A percentile compares a stretch with the other conserved stretches of the same genome.
phyloP scores from a whole-genome alignment of 2,329 filamentous ascomycete genomes.

The Aotearoamyces nothofagi region DNA sequence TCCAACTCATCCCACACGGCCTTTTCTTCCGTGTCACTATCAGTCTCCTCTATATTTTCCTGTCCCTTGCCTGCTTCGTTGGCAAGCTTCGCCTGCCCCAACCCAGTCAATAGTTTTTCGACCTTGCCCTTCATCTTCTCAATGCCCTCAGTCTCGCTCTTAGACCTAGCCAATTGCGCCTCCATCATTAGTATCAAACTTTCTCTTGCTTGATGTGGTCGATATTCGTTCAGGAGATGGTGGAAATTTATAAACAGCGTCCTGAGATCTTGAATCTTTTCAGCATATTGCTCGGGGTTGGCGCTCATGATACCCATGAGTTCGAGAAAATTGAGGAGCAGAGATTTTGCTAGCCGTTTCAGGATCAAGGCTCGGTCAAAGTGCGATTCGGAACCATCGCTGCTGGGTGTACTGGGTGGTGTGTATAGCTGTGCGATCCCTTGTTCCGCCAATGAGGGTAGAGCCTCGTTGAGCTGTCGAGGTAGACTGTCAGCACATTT shows the following conservation, averaged over 20 bases:
- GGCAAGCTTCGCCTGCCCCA: conserved; percentile 33
- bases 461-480: conserved; percentile 37
- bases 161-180: conserved; percentile 58
- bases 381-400: conserved; percentile 35
- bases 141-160: conserved; percentile 57
- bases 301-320: conserved; percentile 56
- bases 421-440: conserved; percentile 55
- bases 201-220: conserved; percentile 84
- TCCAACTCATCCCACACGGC: background rate
- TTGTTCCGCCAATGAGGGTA: conserved; percentile 53
- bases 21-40: background rate
- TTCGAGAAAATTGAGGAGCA: conserved; percentile 81
- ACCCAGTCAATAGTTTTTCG: conserved; percentile 52
- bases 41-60: background rate
- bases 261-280: conserved; percentile 65
- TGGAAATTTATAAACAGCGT: conserved; percentile 84
- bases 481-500: no score
- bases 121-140: conserved; percentile 56
- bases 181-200: conserved; percentile 78
- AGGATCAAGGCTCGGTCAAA: conserved; percentile 52
- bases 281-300: conserved; percentile 48
- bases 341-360: conserved; percentile 65
- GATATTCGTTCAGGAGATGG: conserved; percentile 85
- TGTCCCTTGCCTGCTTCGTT: conserved; percentile 4
- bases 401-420: conserved; percentile 13